Percentiles rank a stretch among this genome's conserved stretches.
Evolutionary conservation across 352 stramenopile genomes (phyloP).

Genomic region (Pythium oligandrum): DNA sequence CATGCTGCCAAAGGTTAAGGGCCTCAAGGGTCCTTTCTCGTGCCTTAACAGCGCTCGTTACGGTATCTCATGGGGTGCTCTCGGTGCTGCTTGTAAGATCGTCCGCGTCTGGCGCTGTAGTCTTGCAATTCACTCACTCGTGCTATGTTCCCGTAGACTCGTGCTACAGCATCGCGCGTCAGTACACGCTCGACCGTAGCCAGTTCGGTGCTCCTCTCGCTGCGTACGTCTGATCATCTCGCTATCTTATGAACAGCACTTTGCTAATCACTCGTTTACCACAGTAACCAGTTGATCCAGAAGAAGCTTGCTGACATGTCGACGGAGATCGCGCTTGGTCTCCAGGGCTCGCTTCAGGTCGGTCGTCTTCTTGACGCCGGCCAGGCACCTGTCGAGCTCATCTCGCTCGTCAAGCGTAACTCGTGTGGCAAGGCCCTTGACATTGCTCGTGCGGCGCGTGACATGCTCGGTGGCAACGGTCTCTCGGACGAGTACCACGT

Average conservation of each 20-base stretch:
- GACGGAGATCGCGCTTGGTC: slow-evolving; percentile 94
- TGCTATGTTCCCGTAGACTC: slow-evolving; percentile 47
- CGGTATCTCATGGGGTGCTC: slow-evolving; percentile 96
- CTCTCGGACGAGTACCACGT: slow-evolving; percentile 99
- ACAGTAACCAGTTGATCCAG: slow-evolving; percentile 96
- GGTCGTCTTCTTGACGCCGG: slow-evolving; percentile 89
- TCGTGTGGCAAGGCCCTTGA: slow-evolving; percentile 94
- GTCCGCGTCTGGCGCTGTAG: neutral
- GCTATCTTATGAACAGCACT: slow-evolving; percentile 6
- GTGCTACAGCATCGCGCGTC: slow-evolving; percentile 90
- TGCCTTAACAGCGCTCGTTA: slow-evolving; percentile 97
- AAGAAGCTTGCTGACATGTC: slow-evolving; percentile 98
- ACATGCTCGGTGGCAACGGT: slow-evolving; percentile 98
- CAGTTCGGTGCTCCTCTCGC: slow-evolving; percentile 97
- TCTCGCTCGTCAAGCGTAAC: slow-evolving; percentile 96
- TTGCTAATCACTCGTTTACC: neutral
- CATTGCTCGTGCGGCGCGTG: slow-evolving; percentile 87
- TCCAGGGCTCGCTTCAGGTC: slow-evolving; percentile 90
- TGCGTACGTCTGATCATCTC: slow-evolving; percentile 44
- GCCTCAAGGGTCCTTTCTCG: slow-evolving; percentile 93
- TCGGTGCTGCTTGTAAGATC: slow-evolving; percentile 89
- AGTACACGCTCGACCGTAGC: slow-evolving; percentile 94
- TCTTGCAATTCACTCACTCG: neutral
- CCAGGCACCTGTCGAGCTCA: slow-evolving; percentile 83
- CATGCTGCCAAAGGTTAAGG: slow-evolving; percentile 89